A percentile compares a stretch with the other conserved stretches of the same genome.
These are phyloP conservation scores for Gamsiella multidivaricata DNA, from an alignment of 192 early-diverging fungal genomes.

Conservation along the genomic window DNA sequence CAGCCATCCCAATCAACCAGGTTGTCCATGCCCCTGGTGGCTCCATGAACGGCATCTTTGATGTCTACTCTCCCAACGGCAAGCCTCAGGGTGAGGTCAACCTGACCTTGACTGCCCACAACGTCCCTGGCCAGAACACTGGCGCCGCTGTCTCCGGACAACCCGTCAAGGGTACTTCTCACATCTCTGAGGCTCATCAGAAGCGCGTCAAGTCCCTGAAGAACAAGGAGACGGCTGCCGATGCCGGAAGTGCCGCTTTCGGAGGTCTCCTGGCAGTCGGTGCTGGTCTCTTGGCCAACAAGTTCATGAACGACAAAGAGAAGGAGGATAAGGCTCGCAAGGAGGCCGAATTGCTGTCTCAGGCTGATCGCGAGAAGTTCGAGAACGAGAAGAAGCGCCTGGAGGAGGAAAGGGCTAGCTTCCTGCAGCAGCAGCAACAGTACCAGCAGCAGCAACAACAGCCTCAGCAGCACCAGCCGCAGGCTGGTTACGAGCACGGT, in stretches of 20 bases:
- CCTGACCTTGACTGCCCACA: slow-evolving; percentile 53
- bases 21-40: slow-evolving; percentile 57
- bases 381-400: slow-evolving; percentile 29
- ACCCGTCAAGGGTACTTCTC: slow-evolving; percentile 51
- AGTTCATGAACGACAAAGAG: slow-evolving; percentile 51
- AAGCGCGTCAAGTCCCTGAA: slow-evolving; percentile 54
- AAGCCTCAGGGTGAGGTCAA: slow-evolving; percentile 55
- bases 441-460: slow-evolving; percentile 11
- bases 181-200: slow-evolving; percentile 52
- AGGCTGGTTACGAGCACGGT: slow-evolving; percentile 9
- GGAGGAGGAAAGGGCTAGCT: slow-evolving; percentile 25
- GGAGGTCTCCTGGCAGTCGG: slow-evolving; percentile 59
- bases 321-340: slow-evolving; percentile 39
- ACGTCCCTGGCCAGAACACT: slow-evolving; percentile 54
- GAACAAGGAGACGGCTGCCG: slow-evolving; percentile 53
- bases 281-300: slow-evolving; percentile 58
- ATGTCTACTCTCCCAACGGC: slow-evolving; percentile 55
- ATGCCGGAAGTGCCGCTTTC: slow-evolving; percentile 50
- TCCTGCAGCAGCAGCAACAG: slow-evolving; percentile 27
- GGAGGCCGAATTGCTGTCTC: slow-evolving; percentile 17
- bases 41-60: slow-evolving; percentile 56
- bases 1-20: slow-evolving; percentile 61
- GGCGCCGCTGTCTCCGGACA: not conserved
- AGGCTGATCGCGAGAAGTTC: slow-evolving; percentile 23
- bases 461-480: slow-evolving; percentile 9